A percentile compares a stretch with the other conserved stretches of the same genome.
These are phyloP conservation scores for Gautieria morchelliformis DNA, from an alignment of 768 basidiomycete genomes.

Conservation along the genomic window DNA sequence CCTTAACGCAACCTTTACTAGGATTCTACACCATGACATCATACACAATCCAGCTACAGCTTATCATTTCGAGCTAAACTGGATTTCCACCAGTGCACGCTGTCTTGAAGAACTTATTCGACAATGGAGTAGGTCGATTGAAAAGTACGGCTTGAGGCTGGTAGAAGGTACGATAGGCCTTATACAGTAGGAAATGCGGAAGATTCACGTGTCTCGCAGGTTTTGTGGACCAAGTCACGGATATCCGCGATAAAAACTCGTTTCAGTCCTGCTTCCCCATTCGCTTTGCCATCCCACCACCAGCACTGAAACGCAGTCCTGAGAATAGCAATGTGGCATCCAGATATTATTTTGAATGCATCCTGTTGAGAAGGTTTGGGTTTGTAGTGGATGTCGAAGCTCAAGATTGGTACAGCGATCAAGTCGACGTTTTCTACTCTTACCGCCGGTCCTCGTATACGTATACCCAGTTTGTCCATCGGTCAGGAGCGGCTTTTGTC, in stretches of 20 bases:
- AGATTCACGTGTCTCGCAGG: neutral
- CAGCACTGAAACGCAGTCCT: slow-evolving; percentile 54
- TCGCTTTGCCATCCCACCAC: slow-evolving; percentile 66
- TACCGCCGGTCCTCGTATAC: slow-evolving; percentile 73
- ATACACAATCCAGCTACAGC: slow-evolving; percentile 92
- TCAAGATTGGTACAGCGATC: slow-evolving; percentile 61
- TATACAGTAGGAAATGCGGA: neutral
- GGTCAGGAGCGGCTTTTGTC: slow-evolving; percentile 81
- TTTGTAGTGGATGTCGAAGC: slow-evolving; percentile 85
- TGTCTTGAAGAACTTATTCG: slow-evolving; percentile 84
- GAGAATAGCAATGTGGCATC: slow-evolving; percentile 48
- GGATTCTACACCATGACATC: slow-evolving; percentile 78
- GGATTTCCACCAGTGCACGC: slow-evolving; percentile 90
- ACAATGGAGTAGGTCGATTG: slow-evolving; percentile 72
- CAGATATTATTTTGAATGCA: slow-evolving; percentile 70
- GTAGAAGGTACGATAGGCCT: slow-evolving; percentile 54
- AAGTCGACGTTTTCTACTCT: slow-evolving; percentile 79
- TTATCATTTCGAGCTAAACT: slow-evolving; percentile 95
- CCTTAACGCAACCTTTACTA: neutral
- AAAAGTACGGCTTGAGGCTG: slow-evolving; percentile 82
- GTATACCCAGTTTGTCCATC: slow-evolving; percentile 89
- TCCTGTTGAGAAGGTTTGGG: slow-evolving; percentile 62
- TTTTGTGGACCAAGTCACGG: slow-evolving; percentile 84
- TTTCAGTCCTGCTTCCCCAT: slow-evolving; percentile 90
- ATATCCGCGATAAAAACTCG: slow-evolving; percentile 75